Percentiles rank a stretch among this genome's conserved stretches.
Evolutionary conservation across 2,329 filamentous ascomycete genomes (phyloP).

Genomic region (Fusarium lateritium): DNA sequence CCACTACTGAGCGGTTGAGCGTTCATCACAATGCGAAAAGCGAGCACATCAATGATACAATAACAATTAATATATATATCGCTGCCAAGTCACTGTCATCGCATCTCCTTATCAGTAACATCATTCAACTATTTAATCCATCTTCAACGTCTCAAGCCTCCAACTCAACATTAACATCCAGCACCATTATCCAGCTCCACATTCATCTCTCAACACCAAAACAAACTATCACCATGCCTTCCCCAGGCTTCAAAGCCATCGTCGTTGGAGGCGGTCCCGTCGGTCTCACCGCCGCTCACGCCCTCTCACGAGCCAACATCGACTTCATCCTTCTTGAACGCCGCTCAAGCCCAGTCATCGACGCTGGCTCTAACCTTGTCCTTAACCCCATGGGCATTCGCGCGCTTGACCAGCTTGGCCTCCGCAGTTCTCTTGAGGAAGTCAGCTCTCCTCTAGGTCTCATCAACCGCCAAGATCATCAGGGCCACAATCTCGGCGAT

Average conservation of each 20-base stretch:
- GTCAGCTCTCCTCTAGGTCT: constrained; percentile 43
- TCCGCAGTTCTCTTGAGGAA: constrained; percentile 41
- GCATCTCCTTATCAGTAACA: neutral
- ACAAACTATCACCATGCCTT: neutral
- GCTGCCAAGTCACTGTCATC: neutral
- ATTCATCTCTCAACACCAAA: neutral
- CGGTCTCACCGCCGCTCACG: constrained; percentile 49
- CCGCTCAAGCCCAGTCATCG: constrained; percentile 45
- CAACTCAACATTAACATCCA: neutral
- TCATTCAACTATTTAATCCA: too few relatives aligned
- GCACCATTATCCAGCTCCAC: neutral
- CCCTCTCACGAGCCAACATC: constrained; percentile 50
- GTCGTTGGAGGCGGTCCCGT: constrained; percentile 50
- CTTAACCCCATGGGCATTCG: constrained; percentile 50
- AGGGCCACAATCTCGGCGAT: constrained; percentile 48
- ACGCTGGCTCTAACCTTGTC: constrained; percentile 53
- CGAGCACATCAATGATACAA: neutral
- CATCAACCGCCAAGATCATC: constrained; percentile 46
- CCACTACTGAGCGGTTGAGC: neutral
- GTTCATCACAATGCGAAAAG: neutral
- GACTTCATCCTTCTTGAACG: constrained; percentile 59
- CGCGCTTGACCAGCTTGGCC: constrained; percentile 54
- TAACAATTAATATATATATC: neutral
- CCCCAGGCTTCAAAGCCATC: constrained; percentile 43
- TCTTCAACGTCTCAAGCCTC: too few relatives aligned